These are phyloP conservation scores for Saksenaea vasiformis DNA, from an alignment of 371 early-diverging fungal genomes.

Conservation along the genomic window DNA sequence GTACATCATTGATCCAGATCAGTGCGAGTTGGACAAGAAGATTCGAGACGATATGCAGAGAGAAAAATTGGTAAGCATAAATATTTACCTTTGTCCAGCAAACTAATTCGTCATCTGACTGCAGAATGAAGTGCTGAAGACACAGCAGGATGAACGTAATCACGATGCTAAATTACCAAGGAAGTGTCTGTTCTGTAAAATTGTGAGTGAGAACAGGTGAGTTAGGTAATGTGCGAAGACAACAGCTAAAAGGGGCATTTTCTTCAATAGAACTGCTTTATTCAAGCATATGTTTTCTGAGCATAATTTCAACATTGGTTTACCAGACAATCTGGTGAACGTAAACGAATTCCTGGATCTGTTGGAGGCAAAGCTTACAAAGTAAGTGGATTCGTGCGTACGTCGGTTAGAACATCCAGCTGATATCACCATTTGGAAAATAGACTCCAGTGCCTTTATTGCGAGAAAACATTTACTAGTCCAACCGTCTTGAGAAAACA, in stretches of 20 bases:
- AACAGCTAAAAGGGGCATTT: neutral
- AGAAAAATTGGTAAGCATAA: conserved; percentile 59
- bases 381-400: conserved; percentile 37
- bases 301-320: conserved; percentile 94
- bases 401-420: neutral
- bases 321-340: conserved; percentile 89
- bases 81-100: neutral
- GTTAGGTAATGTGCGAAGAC: neutral
- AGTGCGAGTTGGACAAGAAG: conserved; percentile 61
- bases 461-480: conserved; percentile 91
- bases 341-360: conserved; percentile 84
- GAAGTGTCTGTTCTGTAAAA: conserved; percentile 93
- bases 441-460: conserved; percentile 89
- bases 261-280: conserved; percentile 45
- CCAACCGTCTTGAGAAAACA: conserved; percentile 90
- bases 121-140: conserved; percentile 72
- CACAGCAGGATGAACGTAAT: conserved; percentile 81
- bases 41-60: conserved; percentile 76
- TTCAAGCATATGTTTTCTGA: conserved; percentile 92
- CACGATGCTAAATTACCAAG: conserved; percentile 67
- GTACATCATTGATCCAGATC: conserved; percentile 67
- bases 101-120: conserved; percentile 1
- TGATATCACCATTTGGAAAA: neutral
- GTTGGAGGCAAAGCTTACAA: conserved; percentile 75
- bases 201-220: conserved; percentile 66